A percentile compares a stretch with the other conserved stretches of the same genome.
phyloP scores from a whole-genome alignment of 2,329 filamentous ascomycete genomes.

The Xylaria sp. region DNA sequence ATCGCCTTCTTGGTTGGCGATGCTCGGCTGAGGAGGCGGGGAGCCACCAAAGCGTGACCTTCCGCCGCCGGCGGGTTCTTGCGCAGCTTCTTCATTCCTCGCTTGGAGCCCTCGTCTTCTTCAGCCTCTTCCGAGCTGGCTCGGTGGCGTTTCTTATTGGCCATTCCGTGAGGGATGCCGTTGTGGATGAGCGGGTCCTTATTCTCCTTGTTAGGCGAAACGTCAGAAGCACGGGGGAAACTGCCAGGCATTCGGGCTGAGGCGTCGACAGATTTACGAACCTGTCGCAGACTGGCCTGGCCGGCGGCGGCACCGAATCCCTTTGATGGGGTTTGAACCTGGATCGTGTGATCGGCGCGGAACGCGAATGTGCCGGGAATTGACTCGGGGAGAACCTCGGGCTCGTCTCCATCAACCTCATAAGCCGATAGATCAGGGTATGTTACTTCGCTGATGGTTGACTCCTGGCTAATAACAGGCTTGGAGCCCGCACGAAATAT shows the following conservation, averaged over 20 bases:
- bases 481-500: constrained; percentile 43
- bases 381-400: constrained; percentile 43
- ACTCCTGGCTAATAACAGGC: constrained; percentile 34
- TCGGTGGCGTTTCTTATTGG: constrained; percentile 70
- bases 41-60: constrained; percentile 58
- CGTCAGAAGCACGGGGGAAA: constrained; percentile 50
- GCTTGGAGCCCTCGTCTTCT: constrained; percentile 50
- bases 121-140: constrained; percentile 61
- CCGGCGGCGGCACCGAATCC: constrained; percentile 63
- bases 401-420: constrained; percentile 33
- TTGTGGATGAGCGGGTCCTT: constrained; percentile 43
- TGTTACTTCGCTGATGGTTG: constrained; percentile 45
- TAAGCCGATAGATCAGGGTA: constrained; percentile 61
- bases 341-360: constrained; percentile 68
- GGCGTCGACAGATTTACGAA: constrained; percentile 57
- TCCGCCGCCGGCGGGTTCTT: constrained; percentile 56
- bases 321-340: constrained; percentile 56
- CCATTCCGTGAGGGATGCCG: constrained; percentile 65
- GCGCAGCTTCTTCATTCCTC: constrained; percentile 62
- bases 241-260: constrained; percentile 58
- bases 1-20: constrained; percentile 45
- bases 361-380: constrained; percentile 67
- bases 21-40: constrained; percentile 47
- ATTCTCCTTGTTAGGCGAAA: constrained; percentile 42
- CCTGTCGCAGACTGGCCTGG: constrained; percentile 66